These are phyloP conservation scores for Gaeumannomyces sp. DNA, from an alignment of 2,329 filamentous ascomycete species.

Conservation along the genomic window DNA sequence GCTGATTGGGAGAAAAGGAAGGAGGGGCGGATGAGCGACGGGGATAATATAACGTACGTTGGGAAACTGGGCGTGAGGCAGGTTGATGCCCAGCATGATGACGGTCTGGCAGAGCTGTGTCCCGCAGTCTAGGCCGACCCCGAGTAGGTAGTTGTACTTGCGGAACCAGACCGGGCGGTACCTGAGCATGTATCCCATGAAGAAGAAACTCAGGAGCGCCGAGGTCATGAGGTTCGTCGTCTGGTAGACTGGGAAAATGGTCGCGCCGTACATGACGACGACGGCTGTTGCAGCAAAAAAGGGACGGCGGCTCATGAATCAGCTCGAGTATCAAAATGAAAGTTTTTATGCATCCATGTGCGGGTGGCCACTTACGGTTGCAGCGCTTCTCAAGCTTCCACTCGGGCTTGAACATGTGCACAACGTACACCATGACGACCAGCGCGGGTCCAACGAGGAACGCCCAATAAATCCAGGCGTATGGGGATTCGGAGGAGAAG, in stretches of 20 bases:
- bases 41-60: constrained; percentile 22
- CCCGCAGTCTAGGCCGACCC: constrained; percentile 31
- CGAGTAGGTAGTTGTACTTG: constrained; percentile 37
- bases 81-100: constrained; percentile 24
- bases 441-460: constrained; percentile 24
- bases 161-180: constrained; percentile 31
- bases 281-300: constrained; percentile 11
- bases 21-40: constrained; percentile 15
- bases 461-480: constrained; percentile 24
- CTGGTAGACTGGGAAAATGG: constrained; percentile 22
- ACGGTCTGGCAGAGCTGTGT: constrained; percentile 23
- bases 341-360: too few species aligned
- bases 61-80: constrained; percentile 21
- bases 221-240: constrained; percentile 24
- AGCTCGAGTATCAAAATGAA: not conserved
- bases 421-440: constrained; percentile 18
- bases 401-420: constrained; percentile 22
- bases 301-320: not conserved
- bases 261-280: constrained; percentile 22
- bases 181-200: constrained; percentile 25
- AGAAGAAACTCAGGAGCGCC: constrained; percentile 20
- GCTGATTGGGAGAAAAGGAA: not conserved
- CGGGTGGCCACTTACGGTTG: constrained; percentile 15
- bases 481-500: constrained; percentile 19
- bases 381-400: constrained; percentile 23